Evolutionary conservation across 2,329 filamentous ascomycete species (phyloP).

Genomic region (Talaromyces sp.): DNA sequence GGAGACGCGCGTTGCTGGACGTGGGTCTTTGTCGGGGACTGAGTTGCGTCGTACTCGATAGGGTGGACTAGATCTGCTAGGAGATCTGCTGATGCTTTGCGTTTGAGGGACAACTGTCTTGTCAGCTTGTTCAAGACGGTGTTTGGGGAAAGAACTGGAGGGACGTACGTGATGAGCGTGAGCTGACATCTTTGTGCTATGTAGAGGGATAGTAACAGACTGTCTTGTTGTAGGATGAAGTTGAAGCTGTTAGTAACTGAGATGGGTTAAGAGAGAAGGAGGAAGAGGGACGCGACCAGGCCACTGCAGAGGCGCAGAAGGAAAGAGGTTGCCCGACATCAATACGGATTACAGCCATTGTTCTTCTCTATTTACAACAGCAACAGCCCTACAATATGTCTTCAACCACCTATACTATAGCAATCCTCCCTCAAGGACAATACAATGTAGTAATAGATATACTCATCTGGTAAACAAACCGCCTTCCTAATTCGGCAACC

Average conservation of each 20-base stretch:
- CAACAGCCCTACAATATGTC: too few relatives aligned
- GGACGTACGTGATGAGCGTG: neutral
- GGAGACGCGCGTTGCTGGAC: neutral
- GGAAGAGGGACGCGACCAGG: neutral
- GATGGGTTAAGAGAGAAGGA: neutral
- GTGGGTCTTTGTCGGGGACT: neutral
- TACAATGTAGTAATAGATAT: too few relatives aligned
- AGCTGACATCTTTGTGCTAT: neutral
- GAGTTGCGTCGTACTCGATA: neutral
- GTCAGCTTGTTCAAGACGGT: neutral
- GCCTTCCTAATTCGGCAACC: neutral
- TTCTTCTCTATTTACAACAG: too few relatives aligned
- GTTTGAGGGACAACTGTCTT: neutral
- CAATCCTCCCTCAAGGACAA: too few relatives aligned
- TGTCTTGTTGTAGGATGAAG: neutral
- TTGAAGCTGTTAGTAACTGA: neutral
- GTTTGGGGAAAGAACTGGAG: too few relatives aligned
- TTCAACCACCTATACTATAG: too few relatives aligned
- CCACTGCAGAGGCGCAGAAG: neutral
- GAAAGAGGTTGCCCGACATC: neutral
- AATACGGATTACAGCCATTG: neutral
- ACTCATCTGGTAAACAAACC: neutral
- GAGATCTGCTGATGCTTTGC: constrained; percentile 9
- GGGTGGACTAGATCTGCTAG: neutral
- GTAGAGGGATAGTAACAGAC: neutral